A percentile compares a stretch with the other conserved stretches of the same genome.
Evolutionary conservation across 2,329 filamentous ascomycete species (phyloP).

Genomic region (Hymenoscyphus fraxineus): DNA sequence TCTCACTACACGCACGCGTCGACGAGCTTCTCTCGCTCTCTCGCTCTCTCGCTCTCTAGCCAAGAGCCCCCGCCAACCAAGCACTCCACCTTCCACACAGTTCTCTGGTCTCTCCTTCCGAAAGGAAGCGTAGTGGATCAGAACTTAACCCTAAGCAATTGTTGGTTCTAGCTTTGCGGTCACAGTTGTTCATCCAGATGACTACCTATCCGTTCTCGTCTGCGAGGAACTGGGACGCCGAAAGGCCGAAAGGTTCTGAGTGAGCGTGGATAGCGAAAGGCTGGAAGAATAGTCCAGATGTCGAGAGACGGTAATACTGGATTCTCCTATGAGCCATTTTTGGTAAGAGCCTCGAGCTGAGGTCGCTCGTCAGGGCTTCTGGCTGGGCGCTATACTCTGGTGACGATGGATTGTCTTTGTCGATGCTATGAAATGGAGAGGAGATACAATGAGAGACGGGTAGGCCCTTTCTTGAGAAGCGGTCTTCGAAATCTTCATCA

Average conservation of each 20-base stretch:
- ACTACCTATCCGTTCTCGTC: constrained; percentile 49
- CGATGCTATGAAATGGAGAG: constrained; percentile 36
- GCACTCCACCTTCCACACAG: constrained; percentile 77
- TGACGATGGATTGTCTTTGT: constrained; percentile 54
- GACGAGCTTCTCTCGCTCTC: constrained; percentile 39
- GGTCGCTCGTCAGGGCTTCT: constrained; percentile 70
- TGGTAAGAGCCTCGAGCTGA: constrained; percentile 70
- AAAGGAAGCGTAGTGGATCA: constrained; percentile 65
- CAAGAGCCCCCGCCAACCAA: constrained; percentile 40
- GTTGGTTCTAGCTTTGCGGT: constrained; percentile 75
- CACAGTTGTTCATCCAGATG: constrained; percentile 64
- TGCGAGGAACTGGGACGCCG: constrained; percentile 32
- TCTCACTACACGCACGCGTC: constrained; percentile 15
- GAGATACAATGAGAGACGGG: constrained; percentile 41
- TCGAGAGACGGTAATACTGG: constrained; percentile 48
- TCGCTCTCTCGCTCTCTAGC: constrained; percentile 37
- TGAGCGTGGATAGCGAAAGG: constrained; percentile 45
- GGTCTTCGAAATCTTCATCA: constrained; percentile 48
- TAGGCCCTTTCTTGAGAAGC: constrained; percentile 41
- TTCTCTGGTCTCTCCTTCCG: constrained; percentile 71
- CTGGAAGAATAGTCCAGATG: constrained; percentile 55
- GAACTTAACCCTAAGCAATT: constrained; percentile 95
- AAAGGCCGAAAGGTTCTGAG: constrained; percentile 48
- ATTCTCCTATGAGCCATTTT: constrained; percentile 67
- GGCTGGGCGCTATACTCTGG: constrained; percentile 65